phyloP scores from a whole-genome alignment of 208 protist genomes.

The Phytomonas francai region DNA sequence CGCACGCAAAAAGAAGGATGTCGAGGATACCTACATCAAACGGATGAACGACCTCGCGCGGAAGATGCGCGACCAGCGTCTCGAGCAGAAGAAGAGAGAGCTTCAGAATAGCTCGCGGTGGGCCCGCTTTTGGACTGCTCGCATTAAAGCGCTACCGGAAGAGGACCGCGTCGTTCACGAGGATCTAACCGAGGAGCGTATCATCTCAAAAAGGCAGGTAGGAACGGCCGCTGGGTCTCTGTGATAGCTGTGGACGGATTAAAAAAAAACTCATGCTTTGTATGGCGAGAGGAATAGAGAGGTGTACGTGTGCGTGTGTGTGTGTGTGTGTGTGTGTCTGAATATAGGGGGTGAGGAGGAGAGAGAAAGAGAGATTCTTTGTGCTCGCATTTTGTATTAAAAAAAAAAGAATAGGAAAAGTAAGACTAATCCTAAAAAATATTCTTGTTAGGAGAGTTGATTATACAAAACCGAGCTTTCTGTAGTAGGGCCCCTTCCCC shows the following conservation, averaged over 20 bases:
- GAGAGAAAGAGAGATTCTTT: background rate
- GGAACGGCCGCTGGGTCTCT: background rate
- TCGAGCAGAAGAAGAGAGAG: slow-evolving; percentile 42
- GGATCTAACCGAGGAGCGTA: slow-evolving; percentile 63
- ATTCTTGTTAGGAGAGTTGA: background rate
- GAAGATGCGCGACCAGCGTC: slow-evolving; percentile 35
- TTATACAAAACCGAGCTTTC: background rate
- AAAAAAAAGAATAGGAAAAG: slow-evolving; percentile 6
- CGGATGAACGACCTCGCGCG: slow-evolving; percentile 63
- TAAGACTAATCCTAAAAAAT: background rate
- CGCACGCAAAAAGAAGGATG: slow-evolving; percentile 34
- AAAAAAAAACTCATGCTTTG: slow-evolving; percentile 8
- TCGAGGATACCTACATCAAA: slow-evolving; percentile 67
- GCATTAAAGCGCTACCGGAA: slow-evolving; percentile 56
- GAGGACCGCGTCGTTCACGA: slow-evolving; percentile 63
- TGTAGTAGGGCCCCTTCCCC: background rate
- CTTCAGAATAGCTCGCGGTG: slow-evolving; percentile 58
- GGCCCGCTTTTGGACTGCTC: slow-evolving; percentile 56
- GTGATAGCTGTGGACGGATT: slow-evolving; percentile 5
- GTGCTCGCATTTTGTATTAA: background rate
- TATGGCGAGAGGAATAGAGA: background rate
- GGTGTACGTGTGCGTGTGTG: slow-evolving; percentile 1
- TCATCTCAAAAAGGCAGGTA: slow-evolving; percentile 34
- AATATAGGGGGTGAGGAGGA: background rate
- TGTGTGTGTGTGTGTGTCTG: slow-evolving; percentile 3